Percentiles rank a stretch among this genome's conserved stretches.
Conservation (phyloP, 306 rosid genomes). For the Acacia confusa region DNA sequence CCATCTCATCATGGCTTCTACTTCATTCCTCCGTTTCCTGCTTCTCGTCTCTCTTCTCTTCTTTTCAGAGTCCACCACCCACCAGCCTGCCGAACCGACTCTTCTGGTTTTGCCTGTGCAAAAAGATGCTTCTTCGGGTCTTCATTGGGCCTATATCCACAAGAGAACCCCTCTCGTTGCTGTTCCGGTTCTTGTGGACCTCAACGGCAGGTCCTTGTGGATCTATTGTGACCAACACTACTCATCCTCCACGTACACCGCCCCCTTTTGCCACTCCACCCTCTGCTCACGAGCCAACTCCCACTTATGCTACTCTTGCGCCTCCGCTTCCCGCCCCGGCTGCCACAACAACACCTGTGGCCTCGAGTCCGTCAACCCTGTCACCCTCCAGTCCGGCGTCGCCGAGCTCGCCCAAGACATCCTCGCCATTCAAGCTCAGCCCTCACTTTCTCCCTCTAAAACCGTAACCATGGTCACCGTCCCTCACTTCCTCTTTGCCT, state of each 20-base stretch:
- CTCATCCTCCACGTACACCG: conserved; percentile 39
- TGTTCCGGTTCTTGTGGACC: conserved; percentile 48
- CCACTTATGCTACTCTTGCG: conserved; percentile 44
- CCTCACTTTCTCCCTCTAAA: conserved; percentile 14
- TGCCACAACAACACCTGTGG: conserved; percentile 58
- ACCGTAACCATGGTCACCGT: conserved; percentile 28
- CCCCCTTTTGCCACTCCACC: conserved; percentile 58
- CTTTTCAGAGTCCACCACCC: conserved; percentile 1
- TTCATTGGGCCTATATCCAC: conserved; percentile 47
- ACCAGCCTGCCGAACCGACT: conserved; percentile 15
- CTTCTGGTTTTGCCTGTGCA: conserved; percentile 39
- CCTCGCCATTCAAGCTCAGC: conserved; percentile 25
- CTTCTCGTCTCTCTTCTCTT: conserved; percentile 21
- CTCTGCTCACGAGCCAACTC: conserved; percentile 49
- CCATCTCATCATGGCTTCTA: not conserved
- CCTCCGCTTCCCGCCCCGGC: conserved; percentile 23
- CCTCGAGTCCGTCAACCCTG: conserved; percentile 42
- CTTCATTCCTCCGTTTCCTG: conserved; percentile 21
- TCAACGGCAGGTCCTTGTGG: conserved; percentile 45
- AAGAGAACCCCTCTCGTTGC: conserved; percentile 41
- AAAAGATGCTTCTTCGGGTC: conserved; percentile 39
- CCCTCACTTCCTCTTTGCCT: conserved; percentile 59
- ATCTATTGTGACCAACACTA: conserved; percentile 47
- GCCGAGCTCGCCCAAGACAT: conserved; percentile 58
- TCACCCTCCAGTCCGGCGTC: conserved; percentile 41